Percentiles rank a stretch among this genome's conserved stretches.
These are phyloP conservation scores for Smallanthus sonchifolius DNA, from an alignment of 129 eudicot species.

Conservation along the genomic window DNA sequence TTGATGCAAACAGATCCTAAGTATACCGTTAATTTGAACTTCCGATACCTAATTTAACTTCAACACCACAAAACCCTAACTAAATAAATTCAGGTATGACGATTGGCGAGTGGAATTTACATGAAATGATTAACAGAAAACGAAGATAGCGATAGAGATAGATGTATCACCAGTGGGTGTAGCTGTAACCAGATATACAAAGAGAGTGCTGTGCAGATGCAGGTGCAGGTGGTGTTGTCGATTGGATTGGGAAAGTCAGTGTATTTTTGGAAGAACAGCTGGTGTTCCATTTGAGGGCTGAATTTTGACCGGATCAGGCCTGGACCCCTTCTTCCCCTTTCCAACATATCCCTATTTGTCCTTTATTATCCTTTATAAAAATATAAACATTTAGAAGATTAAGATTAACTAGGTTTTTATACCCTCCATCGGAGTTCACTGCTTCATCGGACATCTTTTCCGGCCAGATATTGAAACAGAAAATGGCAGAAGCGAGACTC, in stretches of 20 bases:
- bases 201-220: constrained; percentile 5
- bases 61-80: constrained; percentile 14
- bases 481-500: no score
- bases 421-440: no score
- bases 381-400: no score
- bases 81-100: background rate
- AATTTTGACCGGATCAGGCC: constrained; percentile 33
- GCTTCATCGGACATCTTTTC: no score
- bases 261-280: background rate
- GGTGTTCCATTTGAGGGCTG: constrained; percentile 1
- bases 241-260: constrained; percentile 23
- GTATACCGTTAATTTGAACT: background rate
- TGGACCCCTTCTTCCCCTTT: constrained; percentile 25
- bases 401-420: no score
- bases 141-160: background rate
- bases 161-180: constrained; percentile 1
- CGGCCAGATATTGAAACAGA: no score
- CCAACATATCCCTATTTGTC: constrained; percentile 33
- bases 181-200: constrained; percentile 6
- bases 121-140: background rate
- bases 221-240: background rate
- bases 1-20: constrained; percentile 5
- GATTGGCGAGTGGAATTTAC: background rate
- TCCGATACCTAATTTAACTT: background rate
- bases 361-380: background rate